Evolutionary conservation across 192 early-diverging fungal genomes (phyloP).

Genomic region (Entophlyctis helioformis): DNA sequence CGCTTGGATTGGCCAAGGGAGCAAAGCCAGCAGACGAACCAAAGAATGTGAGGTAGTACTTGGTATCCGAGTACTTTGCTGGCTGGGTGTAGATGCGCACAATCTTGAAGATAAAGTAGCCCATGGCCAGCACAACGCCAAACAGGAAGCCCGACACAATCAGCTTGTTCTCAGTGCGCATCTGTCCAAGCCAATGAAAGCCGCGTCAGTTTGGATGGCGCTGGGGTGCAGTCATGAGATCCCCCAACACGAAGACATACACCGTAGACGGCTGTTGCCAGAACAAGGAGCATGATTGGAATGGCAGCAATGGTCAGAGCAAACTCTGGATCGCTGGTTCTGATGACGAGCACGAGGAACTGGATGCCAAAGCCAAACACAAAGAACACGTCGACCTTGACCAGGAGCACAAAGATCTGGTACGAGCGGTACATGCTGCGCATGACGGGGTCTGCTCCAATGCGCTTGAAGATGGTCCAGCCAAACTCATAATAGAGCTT

Average conservation of each 20-base stretch:
- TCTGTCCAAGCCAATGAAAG: no score
- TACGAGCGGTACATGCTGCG: constrained; percentile 36
- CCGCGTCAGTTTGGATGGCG: no score
- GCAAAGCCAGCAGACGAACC: no score
- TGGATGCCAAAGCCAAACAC: constrained; percentile 61
- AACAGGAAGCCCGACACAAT: constrained; percentile 45
- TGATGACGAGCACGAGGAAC: constrained; percentile 50
- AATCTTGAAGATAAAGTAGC: constrained; percentile 60
- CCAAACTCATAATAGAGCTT: constrained; percentile 39
- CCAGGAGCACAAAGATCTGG: constrained; percentile 63
- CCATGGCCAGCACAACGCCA: constrained; percentile 43
- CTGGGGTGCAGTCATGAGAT: no score
- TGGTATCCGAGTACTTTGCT: constrained; percentile 20
- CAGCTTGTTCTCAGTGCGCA: constrained; percentile 35
- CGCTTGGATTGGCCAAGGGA: no score
- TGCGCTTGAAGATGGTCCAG: constrained; percentile 42
- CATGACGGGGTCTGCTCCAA: constrained; percentile 38
- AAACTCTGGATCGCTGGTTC: constrained; percentile 21
- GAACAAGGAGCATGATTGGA: constrained; percentile 47
- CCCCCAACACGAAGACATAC: constrained; percentile 11
- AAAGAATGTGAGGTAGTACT: constrained; percentile 36
- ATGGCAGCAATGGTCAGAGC: constrained; percentile 39
- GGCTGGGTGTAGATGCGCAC: constrained; percentile 35
- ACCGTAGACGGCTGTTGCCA: constrained; percentile 52
- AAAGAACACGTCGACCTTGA: constrained; percentile 76